Base-by-base conservation (phyloP, 768 basidiomycete species). In the Xerocomus spinulosus region DNA sequence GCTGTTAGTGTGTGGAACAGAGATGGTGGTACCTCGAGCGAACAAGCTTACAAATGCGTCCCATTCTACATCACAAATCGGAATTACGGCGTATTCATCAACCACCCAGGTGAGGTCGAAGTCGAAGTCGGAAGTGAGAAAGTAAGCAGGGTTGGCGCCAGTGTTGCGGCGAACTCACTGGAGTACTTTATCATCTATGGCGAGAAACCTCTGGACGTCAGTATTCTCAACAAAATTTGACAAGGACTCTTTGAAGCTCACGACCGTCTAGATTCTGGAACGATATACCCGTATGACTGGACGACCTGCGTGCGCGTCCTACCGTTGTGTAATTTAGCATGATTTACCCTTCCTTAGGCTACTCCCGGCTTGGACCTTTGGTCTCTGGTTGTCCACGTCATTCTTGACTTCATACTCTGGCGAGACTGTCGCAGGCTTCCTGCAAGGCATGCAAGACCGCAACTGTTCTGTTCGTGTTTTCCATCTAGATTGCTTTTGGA, bases 401-500 rank as follows among this genome's bases (percentile, higher is more conserved):
- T 89, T 89, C 73, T 70, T 85, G 44, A 87, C 87, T 0, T 76
- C 76, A 23, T 86, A 78, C 64, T 83, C 82, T 51, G 76, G 73
- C 43, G 72, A 79, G 44, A 87, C 87, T 0, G 86, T 89, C 14
- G 77, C 80, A 5, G 68, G 76, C 3, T 87, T 87, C 69, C 66
- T 89, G 48, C 69, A 84, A 59, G 85, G 84, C 12, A 87, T 89
- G 85, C 64, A 73, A 50, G 71, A 82, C 20, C 75, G 82, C 28
- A 67, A 76, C 46, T 81, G 82, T 52, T 73, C 72, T 15, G 82
- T 87, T 23, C 75, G 83, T 18, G 84, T 87, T 3, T 83, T 87
- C 69, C 85, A 89, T 55, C 60, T 87, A 33, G 85, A 87, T 58
- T 87, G 84, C 58, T 88, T 85, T 62, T 83, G 81, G 81, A 83